Percentiles rank a stretch among this genome's conserved stretches.
Conservation (phyloP, 768 basidiomycete genomes). For the Panaeolus papilionaceus region DNA sequence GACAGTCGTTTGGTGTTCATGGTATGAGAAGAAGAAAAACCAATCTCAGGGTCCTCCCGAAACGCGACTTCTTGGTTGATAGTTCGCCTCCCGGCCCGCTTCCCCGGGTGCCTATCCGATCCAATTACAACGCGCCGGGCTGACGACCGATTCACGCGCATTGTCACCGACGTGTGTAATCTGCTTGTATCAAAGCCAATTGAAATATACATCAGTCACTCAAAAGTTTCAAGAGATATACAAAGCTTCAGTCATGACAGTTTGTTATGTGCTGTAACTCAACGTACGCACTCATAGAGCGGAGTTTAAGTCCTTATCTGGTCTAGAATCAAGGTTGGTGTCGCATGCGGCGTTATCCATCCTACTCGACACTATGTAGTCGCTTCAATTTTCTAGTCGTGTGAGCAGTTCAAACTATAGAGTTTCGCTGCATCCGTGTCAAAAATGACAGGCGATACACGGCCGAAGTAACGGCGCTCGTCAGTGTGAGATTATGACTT, state of each 20-base stretch:
- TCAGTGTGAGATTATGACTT: no score
- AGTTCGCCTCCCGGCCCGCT: constrained; percentile 9
- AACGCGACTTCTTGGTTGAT: constrained; percentile 4
- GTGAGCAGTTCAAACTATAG: background rate
- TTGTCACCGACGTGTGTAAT: background rate
- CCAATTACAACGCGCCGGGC: background rate
- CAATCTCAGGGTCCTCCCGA: constrained; percentile 7
- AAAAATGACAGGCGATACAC: no score
- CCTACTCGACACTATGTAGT: background rate
- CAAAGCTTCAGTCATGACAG: background rate
- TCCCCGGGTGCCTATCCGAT: background rate
- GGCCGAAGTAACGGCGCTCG: no score
- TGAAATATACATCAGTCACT: background rate
- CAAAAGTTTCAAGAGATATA: background rate
- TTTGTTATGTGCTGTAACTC: background rate
- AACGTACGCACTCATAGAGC: background rate
- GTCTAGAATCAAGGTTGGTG: background rate
- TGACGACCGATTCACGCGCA: background rate
- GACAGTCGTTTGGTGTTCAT: constrained; percentile 9
- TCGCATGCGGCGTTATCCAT: constrained; percentile 1
- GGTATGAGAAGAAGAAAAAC: constrained; percentile 12
- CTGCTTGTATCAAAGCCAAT: background rate
- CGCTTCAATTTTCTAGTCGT: background rate
- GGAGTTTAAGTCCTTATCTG: background rate
- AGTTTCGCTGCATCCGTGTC: background rate